Percentiles rank a stretch among this genome's conserved stretches.
These are phyloP conservation scores for Benincasa hispida DNA, from an alignment of 306 rosid species.

Conservation along the genomic window DNA sequence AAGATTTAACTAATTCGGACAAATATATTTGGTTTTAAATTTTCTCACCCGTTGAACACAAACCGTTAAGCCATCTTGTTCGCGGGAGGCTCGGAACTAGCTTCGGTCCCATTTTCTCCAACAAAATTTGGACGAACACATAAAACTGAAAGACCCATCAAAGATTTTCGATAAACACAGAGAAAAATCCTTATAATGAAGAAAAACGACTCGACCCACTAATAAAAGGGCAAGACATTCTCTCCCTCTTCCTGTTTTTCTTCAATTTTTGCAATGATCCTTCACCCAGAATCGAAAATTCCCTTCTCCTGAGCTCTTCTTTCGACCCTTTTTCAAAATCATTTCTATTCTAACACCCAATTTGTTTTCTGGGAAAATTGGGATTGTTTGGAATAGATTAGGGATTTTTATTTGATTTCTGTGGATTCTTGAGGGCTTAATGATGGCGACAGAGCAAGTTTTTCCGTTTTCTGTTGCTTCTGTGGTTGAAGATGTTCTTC, in stretches of 20 bases:
- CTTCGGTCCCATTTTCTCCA: slow-evolving; percentile 40
- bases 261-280: slow-evolving; percentile 10
- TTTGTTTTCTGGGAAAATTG: not conserved
- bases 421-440: slow-evolving; percentile 6
- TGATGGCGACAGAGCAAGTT: slow-evolving; percentile 47
- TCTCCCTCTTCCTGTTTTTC: slow-evolving; percentile 12
- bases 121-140: slow-evolving; percentile 34
- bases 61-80: slow-evolving; percentile 32
- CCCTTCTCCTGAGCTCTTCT: slow-evolving; percentile 5
- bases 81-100: slow-evolving; percentile 76
- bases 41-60: slow-evolving; percentile 26
- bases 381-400: slow-evolving; percentile 5
- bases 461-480: slow-evolving; percentile 58
- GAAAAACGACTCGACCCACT: not conserved
- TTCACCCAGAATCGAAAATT: slow-evolving; percentile 13
- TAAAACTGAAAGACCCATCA: not conserved
- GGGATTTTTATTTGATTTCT: slow-evolving; percentile 12
- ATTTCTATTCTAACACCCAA: not conserved
- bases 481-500: slow-evolving; percentile 70
- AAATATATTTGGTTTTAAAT: not conserved
- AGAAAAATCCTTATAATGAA: slow-evolving; percentile 17
- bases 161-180: slow-evolving; percentile 3
- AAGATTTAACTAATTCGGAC: not conserved
- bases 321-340: not conserved
- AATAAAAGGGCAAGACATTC: not conserved